Conservation (phyloP, 2,329 filamentous ascomycete genomes). For the Clonostachys rosea region DNA sequence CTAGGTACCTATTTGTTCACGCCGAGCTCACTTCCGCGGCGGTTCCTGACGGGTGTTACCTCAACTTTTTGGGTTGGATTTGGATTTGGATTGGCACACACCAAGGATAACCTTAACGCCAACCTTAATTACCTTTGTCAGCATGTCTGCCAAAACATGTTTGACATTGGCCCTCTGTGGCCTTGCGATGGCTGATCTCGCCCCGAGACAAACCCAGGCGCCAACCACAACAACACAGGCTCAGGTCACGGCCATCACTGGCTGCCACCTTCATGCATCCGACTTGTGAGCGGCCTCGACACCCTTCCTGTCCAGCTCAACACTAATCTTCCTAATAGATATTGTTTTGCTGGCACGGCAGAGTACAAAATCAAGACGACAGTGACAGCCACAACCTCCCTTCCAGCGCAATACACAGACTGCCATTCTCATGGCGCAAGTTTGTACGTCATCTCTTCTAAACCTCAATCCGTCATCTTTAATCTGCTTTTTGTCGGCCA, state of each 20-base stretch:
- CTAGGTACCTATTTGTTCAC: no score
- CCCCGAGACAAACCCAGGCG: slow-evolving; percentile 22
- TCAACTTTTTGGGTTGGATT: no score
- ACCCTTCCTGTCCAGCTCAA: neutral
- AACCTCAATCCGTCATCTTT: neutral
- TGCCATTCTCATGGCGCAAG: slow-evolving; percentile 59
- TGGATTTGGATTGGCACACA: no score
- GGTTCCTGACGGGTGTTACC: no score
- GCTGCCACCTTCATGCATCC: slow-evolving; percentile 34
- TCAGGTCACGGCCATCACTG: slow-evolving; percentile 28
- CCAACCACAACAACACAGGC: slow-evolving; percentile 12
- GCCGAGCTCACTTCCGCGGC: no score
- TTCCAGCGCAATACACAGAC: slow-evolving; percentile 57
- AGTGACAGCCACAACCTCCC: slow-evolving; percentile 47
- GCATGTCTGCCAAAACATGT: no score
- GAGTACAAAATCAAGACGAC: slow-evolving; percentile 39
- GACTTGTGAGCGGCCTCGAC: slow-evolving; percentile 24
- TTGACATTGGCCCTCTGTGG: no score
- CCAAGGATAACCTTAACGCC: no score
- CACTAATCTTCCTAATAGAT: slow-evolving; percentile 18
- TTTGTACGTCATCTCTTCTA: slow-evolving; percentile 34
- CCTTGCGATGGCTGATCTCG: slow-evolving; percentile 4
- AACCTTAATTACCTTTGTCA: no score
- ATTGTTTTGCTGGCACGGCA: slow-evolving; percentile 34
- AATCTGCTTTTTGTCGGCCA: neutral